Evolutionary conservation across 768 basidiomycete species (phyloP), one percentile per base, ranked within the genome.

Genomic region (Ramaria sp.): DNA sequence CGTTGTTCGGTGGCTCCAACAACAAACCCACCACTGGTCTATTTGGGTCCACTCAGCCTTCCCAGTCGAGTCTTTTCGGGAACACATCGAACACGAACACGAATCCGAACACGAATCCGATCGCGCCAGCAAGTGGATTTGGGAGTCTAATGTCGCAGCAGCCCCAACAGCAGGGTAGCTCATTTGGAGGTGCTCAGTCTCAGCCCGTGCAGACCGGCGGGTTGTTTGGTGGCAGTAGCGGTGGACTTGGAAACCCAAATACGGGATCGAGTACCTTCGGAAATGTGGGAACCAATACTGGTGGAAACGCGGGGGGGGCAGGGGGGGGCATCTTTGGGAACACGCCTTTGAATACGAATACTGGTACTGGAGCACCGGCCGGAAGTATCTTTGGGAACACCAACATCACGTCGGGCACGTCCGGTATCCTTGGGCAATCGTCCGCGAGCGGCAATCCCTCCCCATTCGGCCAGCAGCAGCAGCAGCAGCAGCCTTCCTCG

Each of bases 351-450:
- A 61, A 62, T 31, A 52, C 59, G 15, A 53, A 57, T 47, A 53
- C 57, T 47, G 48, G 48, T 34, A 50, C 30, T 10, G n/a, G n/a
- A 60, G 24, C 20, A 53, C 62, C 7, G 56, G 57, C 1, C 52
- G 61, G 50, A n/a, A 58, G 61, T 24, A 34, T 62, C 19, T 61
- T 62, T 58, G 62, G 61, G 4, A 48, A 41, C 22, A 53, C 51
- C 9, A 31, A 49, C 13, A 12, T 34, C 15, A n/a, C 37, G 7
- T 10, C 41, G 22, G 39, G 66, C 70, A 51, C 64, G 34, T 12
- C 34, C 57, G 3, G 70, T 39, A 58, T 73, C 30, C 76, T 76
- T 47, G 73, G 72, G 13, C 69, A 67, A 53, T 68, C 69, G 7
- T 56, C 73, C 68, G 46, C 64, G 61, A 41, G 65, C 65, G 45